Evolutionary conservation across 768 basidiomycete genomes (phyloP), one percentile per base, ranked within the genome.

Genomic region (Collybiopsis luxurians): DNA sequence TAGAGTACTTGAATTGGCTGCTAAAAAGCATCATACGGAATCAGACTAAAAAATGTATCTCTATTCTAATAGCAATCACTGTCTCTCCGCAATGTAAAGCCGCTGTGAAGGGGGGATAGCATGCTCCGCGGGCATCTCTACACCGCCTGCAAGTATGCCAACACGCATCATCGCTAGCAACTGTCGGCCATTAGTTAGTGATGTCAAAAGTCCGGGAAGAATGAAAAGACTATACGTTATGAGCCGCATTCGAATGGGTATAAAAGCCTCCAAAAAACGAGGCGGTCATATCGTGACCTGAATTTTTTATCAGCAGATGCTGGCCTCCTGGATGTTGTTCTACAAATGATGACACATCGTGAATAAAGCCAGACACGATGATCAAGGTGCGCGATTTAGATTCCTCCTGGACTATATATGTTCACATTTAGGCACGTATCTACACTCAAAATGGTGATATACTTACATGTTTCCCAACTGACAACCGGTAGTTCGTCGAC

Each of bases 261-360:
- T 92, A 91, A 1, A 88, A 75, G 23, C 92, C 92, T 3, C 94
- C 94, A 67, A 87, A 90, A 75, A 95, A 95, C 2, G 89, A 80
- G 0, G 87, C 79, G 0, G 92, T 93, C 67, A 89, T 85, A 60
- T 95, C 92, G 64, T 85, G 87, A n/a, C 92, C 93, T 15, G 85
- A 77, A 59, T 76, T 83, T 26, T 71, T 72, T 53, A 73, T 69
- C 63, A 97, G 71, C 51, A 89, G 64, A 38, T 73, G 65, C 39
- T 74, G 74, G 15, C 94, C 94, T 23, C 94, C 94, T 0, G 94
- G 94, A 72, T 93, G 90, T 53, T 84, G 77, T 55, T 87, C 85
- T 31, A 85, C 60, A 67, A 95, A 94, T 11, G 78, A 69, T 3
- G 88, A 80, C 19, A 86, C 82, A 61, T 96, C 93, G 68, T 95